Conservation (phyloP, 192 early-diverging fungal species). For the Coemansia sp. region DNA sequence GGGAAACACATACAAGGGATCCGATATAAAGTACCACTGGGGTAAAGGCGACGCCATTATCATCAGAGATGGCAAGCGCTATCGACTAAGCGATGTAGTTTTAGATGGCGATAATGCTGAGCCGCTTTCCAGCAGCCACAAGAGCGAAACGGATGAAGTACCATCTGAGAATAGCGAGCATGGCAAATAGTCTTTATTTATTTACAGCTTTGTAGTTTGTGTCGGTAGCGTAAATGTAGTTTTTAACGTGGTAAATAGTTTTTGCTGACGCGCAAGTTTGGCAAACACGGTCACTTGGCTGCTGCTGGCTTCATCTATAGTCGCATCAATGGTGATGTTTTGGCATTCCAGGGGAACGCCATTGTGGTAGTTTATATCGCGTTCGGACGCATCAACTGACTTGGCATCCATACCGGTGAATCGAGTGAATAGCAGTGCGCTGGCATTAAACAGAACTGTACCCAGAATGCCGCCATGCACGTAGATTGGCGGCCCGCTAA, state of each 20-base stretch:
- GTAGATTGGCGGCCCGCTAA: constrained; percentile 24
- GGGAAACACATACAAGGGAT: constrained; percentile 21
- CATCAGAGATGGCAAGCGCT: constrained; percentile 34
- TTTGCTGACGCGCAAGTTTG: constrained; percentile 6
- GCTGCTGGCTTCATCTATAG: constrained; percentile 1
- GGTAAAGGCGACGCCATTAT: constrained; percentile 38
- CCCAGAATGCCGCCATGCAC: constrained; percentile 35
- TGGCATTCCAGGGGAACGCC: constrained; percentile 17
- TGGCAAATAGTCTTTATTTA: background rate
- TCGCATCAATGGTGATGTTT: constrained; percentile 13
- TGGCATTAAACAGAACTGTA: constrained; percentile 29
- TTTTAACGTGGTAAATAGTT: constrained; percentile 16
- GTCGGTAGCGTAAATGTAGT: constrained; percentile 21
- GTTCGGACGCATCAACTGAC: background rate
- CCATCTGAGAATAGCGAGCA: no score
- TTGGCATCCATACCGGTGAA: background rate
- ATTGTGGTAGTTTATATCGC: constrained; percentile 23
- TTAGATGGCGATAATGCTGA: constrained; percentile 12
- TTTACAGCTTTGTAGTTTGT: constrained; percentile 16
- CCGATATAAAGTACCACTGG: constrained; percentile 42
- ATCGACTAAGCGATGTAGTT: constrained; percentile 29
- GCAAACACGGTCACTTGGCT: constrained; percentile 8
- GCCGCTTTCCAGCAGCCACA: constrained; percentile 1
- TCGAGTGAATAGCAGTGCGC: constrained; percentile 12
- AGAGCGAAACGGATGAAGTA: background rate